Conservation (phyloP, 495 filamentous ascomycete genomes). For the Saxispiralis lemnorum region DNA sequence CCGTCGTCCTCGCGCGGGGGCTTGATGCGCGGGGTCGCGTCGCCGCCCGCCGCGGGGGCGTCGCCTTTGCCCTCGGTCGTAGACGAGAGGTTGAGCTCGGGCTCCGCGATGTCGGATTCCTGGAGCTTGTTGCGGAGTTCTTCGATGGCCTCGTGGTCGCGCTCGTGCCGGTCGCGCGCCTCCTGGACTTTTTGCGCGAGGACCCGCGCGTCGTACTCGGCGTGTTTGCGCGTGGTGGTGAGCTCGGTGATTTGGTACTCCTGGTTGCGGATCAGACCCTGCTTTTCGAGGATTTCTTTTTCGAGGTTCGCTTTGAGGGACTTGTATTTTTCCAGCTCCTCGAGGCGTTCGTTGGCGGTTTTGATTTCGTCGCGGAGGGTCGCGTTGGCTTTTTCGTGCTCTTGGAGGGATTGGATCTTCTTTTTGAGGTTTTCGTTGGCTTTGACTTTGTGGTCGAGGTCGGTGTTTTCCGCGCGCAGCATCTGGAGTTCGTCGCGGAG, state of each 20-base stretch:
- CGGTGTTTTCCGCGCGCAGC: slow-evolving; percentile 52
- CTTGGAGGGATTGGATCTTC: slow-evolving; percentile 47
- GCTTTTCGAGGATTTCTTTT: slow-evolving; percentile 42
- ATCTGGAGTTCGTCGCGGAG: slow-evolving; percentile 39
- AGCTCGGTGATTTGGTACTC: slow-evolving; percentile 46
- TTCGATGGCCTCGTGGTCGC: slow-evolving; percentile 36
- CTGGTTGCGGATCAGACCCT: slow-evolving; percentile 37
- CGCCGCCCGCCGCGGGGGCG: neutral
- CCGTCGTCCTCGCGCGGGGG: slow-evolving; percentile 4
- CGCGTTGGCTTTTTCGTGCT: slow-evolving; percentile 25
- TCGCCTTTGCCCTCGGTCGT: slow-evolving; percentile 7
- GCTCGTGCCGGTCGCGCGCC: slow-evolving; percentile 36
- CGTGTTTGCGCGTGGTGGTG: slow-evolving; percentile 35
- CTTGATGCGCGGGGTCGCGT: neutral
- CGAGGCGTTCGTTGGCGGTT: slow-evolving; percentile 50
- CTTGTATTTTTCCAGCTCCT: slow-evolving; percentile 52
- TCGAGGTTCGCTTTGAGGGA: slow-evolving; percentile 28
- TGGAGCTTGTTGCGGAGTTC: slow-evolving; percentile 37
- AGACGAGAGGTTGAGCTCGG: neutral
- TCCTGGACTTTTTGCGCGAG: slow-evolving; percentile 35
- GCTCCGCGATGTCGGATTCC: slow-evolving; percentile 27
- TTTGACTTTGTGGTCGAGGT: slow-evolving; percentile 66
- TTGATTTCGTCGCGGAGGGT: slow-evolving; percentile 29
- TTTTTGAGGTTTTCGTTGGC: slow-evolving; percentile 52
- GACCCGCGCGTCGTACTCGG: slow-evolving; percentile 42